Evolutionary conservation across 345 rosid species (phyloP), one percentile per base, ranked within the genome.

Genomic region (Cardamine occulta): DNA sequence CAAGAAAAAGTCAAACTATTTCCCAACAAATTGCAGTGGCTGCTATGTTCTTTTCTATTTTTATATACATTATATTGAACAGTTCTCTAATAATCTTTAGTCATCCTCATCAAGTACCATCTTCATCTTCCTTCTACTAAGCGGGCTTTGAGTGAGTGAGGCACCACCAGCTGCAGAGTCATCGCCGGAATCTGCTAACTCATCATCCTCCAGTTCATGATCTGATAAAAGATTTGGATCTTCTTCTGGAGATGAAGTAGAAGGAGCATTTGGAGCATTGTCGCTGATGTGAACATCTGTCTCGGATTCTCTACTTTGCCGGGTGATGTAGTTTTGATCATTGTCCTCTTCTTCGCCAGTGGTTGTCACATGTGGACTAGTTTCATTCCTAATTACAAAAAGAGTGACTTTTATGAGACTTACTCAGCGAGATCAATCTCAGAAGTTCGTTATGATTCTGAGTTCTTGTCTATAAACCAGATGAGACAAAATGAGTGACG

Each of bases 41-140:
- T 64, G 23, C 0, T 29, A 10, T 45, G 39, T 63, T 63, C 40
- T 44, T n/a, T 47, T 64, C 40, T 64, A 18, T 10, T 45, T n/a
- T 64, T 14, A 26, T 64, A 45, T 63, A 26, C 53, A 63, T 24
- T 7, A 37, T 13, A 13, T 19, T 63, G 2, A 40, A 62, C 35
- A 42, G 31, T 17, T 2, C 17, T 52, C 15, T 26, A 31, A 66
- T 44, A 44, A 62, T 65, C 51, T 63, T 80, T 72, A 85, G 57
- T 92, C 96, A 72, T 90, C 92, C 34, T 79, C 78, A 37, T 88
- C 97, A 63, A 88, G 62, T 32, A 87, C 84, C 84, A 90, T 82
- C 80, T 88, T 86, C 82, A 82, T 3, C 68, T 85, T 89, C 74
- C 95, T 86, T 70, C 86, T 84, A 57, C 65, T 60, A 34, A 73